Evolutionary conservation across 768 basidiomycete genomes (phyloP).

Genomic region (Tricholomella constricta): DNA sequence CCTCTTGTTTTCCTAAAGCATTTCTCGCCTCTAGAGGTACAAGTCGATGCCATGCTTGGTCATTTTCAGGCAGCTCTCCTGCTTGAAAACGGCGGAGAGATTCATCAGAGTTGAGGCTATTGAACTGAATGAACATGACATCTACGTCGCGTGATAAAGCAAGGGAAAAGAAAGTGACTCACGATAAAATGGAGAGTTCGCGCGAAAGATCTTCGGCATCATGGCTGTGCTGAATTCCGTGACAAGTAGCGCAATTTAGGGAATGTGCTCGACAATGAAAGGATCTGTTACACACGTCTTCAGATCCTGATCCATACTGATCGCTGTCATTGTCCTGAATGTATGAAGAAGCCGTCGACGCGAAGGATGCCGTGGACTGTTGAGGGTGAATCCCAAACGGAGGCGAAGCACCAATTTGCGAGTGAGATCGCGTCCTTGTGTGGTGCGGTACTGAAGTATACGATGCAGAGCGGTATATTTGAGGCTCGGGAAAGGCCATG

Average conservation of each 20-base stretch:
- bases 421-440: slow-evolving; percentile 29
- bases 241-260: too few species aligned
- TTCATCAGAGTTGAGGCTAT: slow-evolving; percentile 64
- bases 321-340: slow-evolving; percentile 39
- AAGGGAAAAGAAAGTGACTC: slow-evolving; percentile 23
- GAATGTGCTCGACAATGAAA: background rate
- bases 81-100: slow-evolving; percentile 67
- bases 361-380: slow-evolving; percentile 11
- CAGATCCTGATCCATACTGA: slow-evolving; percentile 28
- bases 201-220: slow-evolving; percentile 20
- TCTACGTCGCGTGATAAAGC: slow-evolving; percentile 5
- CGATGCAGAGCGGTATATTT: slow-evolving; percentile 49
- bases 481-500: slow-evolving; percentile 54
- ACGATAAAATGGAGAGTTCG: slow-evolving; percentile 43
- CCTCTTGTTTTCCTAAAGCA: slow-evolving; percentile 73
- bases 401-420: slow-evolving; percentile 38
- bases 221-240: slow-evolving; percentile 12
- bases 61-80: slow-evolving; percentile 61
- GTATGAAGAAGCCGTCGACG: slow-evolving; percentile 40
- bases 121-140: slow-evolving; percentile 19
- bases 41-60: slow-evolving; percentile 83
- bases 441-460: slow-evolving; percentile 27
- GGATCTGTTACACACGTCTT: slow-evolving; percentile 29
- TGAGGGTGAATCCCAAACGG: slow-evolving; percentile 26
- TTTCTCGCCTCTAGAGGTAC: slow-evolving; percentile 73